Evolutionary conservation across 257 asterid species (phyloP), one percentile per base, ranked within the genome.

Genomic region (Osmanthus fragrans): DNA sequence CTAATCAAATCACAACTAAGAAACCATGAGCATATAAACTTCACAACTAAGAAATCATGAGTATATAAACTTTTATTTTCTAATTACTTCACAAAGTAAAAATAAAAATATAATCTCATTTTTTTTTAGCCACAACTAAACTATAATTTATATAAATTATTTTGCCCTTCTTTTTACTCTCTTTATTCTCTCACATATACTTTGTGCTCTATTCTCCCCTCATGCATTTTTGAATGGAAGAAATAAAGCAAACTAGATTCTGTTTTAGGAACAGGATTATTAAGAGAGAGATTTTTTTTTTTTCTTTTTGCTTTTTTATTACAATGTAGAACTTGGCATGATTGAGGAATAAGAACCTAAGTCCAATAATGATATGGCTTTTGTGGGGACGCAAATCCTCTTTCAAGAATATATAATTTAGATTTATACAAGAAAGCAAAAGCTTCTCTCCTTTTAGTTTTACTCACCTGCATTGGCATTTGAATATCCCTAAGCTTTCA

Each of bases 331-430:
- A 71, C 67, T 76, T 75, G 76, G 77, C 80, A 81, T 84, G 87
- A 83, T 83, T 86, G 87, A 81, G 69, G 89, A 86, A 84, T 86
- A 85, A 77, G 85, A 80, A 74, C 88, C 87, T 68, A 23, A 45
- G 68, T 49, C 76, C 71, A 58, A 78, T 69, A 81, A 76, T 83
- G 86, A 73, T 73, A 77, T 75, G 86, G 80, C 70, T 65, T 42
- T 69, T 70, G 60, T 65, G 30, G 79, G 80, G 77, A 67, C 68
- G 66, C 69, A 79, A 76, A 77, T 80, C 79, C 37, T 60, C 63
- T 69, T n/a, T 68, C 70, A 72, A 80, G 82, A 80, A 82, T 86
- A 80, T 74, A 27, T 79, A 73, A 75, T 40, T 77, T 51, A 70
- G 70, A 81, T 82, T 78, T 79, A 71, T 83, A 49, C 71, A 73